Conservation (phyloP, 106 monocot genomes). For the Allium sativum region DNA sequence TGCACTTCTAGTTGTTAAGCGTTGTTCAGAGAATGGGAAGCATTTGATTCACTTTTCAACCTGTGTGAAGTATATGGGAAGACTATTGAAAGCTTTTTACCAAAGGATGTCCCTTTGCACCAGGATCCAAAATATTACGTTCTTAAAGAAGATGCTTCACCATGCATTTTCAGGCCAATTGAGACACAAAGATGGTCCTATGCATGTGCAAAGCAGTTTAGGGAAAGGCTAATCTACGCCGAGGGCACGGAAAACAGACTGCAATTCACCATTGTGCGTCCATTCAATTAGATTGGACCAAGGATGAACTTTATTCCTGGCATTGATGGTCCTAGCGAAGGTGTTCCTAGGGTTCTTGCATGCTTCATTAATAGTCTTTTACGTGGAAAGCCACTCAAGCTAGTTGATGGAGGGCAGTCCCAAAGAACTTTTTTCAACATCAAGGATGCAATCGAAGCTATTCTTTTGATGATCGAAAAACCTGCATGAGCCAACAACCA, state of each 20-base stretch:
- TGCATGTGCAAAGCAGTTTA: slow-evolving; percentile 71
- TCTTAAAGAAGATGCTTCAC: slow-evolving; percentile 51
- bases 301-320: slow-evolving; percentile 84
- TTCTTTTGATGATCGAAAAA: slow-evolving; percentile 72
- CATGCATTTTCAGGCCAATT: slow-evolving; percentile 69
- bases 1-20: slow-evolving; percentile 59
- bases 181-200: slow-evolving; percentile 82
- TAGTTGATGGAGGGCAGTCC: slow-evolving; percentile 70
- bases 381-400: slow-evolving; percentile 48
- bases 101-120: slow-evolving; percentile 45
- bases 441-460: slow-evolving; percentile 82
- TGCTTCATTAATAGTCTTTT: slow-evolving; percentile 72
- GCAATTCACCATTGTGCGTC: slow-evolving; percentile 67
- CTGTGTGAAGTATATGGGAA: slow-evolving; percentile 63
- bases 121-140: slow-evolving; percentile 65
- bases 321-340: slow-evolving; percentile 72
- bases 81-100: slow-evolving; percentile 60
- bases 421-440: slow-evolving; percentile 71
- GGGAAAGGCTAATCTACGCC: slow-evolving; percentile 63
- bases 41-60: slow-evolving; percentile 64
- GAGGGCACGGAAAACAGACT: slow-evolving; percentile 76
- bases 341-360: slow-evolving; percentile 66
- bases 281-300: slow-evolving; percentile 79
- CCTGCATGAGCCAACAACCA: slow-evolving; percentile 51
- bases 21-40: slow-evolving; percentile 52